Conservation (phyloP, 2,329 filamentous ascomycete genomes). For the Trichoderma brevicompactum region DNA sequence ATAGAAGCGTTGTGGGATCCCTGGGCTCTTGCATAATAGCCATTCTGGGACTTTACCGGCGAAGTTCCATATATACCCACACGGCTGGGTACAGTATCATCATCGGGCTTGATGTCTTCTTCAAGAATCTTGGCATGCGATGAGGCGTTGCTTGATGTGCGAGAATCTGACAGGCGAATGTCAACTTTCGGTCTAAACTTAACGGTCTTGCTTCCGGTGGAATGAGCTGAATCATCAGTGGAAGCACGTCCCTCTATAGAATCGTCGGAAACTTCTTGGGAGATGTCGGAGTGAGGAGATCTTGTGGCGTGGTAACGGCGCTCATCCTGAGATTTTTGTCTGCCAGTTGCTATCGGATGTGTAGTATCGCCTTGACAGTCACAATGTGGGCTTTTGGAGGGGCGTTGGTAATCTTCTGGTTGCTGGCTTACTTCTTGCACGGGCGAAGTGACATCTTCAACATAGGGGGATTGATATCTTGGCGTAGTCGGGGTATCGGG, state of each 20-base stretch:
- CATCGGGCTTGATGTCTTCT: constrained; percentile 21
- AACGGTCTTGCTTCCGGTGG: constrained; percentile 36
- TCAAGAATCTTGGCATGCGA: constrained; percentile 9
- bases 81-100: constrained; percentile 16
- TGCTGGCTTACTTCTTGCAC: not conserved
- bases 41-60: constrained; percentile 15
- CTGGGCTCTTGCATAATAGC: not conserved
- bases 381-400: constrained; percentile 2
- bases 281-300: not conserved
- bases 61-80: constrained; percentile 21
- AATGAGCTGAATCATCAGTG: constrained; percentile 27
- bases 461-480: constrained; percentile 37
- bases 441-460: constrained; percentile 36
- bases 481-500: not conserved
- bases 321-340: not conserved
- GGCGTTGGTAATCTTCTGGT: too few species aligned
- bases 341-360: not conserved
- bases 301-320: not conserved
- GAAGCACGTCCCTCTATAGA: constrained; percentile 26
- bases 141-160: constrained; percentile 29
- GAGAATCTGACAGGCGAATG: constrained; percentile 30
- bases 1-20: not conserved
- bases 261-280: constrained; percentile 11
- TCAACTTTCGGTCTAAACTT: constrained; percentile 36
- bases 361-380: not conserved